Evolutionary conservation across 805 yeast genomes (phyloP).

Genomic region (Wickerhamomyces chambardii): DNA sequence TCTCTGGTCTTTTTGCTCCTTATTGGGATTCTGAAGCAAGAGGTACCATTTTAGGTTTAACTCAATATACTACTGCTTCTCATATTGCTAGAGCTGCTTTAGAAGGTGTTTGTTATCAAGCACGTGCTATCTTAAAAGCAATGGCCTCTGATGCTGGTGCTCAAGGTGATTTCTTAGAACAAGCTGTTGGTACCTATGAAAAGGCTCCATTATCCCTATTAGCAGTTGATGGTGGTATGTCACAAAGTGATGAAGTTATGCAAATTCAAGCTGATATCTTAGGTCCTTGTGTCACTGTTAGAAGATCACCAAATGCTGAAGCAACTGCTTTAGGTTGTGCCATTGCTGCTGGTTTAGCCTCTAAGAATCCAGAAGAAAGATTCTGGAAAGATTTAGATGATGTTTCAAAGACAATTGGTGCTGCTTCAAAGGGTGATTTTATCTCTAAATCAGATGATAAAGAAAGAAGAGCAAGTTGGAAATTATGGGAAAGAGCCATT

Average conservation of each 20-base stretch:
- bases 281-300: constrained; percentile 79
- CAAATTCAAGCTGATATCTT: constrained; percentile 89
- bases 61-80: constrained; percentile 84
- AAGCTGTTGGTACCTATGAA: constrained; percentile 28
- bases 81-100: constrained; percentile 93
- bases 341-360: constrained; percentile 80
- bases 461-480: constrained; percentile 58
- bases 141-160: constrained; percentile 82
- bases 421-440: constrained; percentile 24
- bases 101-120: constrained; percentile 93
- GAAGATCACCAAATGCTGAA: constrained; percentile 75
- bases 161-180: constrained; percentile 42
- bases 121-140: constrained; percentile 80
- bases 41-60: constrained; percentile 89
- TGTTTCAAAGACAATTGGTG: constrained; percentile 34
- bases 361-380: constrained; percentile 39
- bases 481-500: constrained; percentile 79
- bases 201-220: constrained; percentile 43
- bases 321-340: constrained; percentile 97
- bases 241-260: constrained; percentile 83
- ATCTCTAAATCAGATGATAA: constrained; percentile 37
- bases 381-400: constrained; percentile 75
- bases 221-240: constrained; percentile 95
- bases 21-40: constrained; percentile 92
- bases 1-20: constrained; percentile 90